A percentile compares a stretch with the other conserved stretches of the same genome.
These are phyloP conservation scores for Calophaca sinica DNA, from an alignment of 306 rosid species.

Conservation along the genomic window DNA sequence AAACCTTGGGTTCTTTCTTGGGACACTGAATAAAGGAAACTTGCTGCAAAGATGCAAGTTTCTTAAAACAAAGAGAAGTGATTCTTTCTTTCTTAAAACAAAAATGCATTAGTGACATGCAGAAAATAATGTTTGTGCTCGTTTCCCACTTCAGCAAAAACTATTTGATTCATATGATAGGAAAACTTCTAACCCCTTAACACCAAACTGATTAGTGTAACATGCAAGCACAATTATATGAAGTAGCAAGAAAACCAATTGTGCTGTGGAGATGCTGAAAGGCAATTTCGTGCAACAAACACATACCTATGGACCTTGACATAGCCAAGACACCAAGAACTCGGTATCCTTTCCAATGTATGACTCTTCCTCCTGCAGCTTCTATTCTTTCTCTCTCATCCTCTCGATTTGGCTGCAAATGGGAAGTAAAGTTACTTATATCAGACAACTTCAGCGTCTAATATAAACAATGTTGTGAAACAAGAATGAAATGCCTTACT, in stretches of 20 bases:
- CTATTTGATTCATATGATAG: slow-evolving; percentile 17
- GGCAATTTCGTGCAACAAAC: slow-evolving; percentile 19
- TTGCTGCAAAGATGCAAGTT: too few relatives aligned
- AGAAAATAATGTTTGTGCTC: neutral
- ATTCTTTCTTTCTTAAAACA: neutral
- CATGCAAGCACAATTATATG: slow-evolving; percentile 7
- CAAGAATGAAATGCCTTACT: slow-evolving; percentile 54
- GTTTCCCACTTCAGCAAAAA: slow-evolving; percentile 1
- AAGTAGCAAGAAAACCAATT: slow-evolving; percentile 33
- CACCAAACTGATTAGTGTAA: neutral
- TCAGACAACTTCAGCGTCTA: slow-evolving; percentile 30
- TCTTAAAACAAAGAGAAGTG: neutral
- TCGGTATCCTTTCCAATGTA: slow-evolving; percentile 81
- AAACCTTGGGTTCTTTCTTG: neutral
- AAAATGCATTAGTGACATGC: neutral
- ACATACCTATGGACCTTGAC: slow-evolving; percentile 89
- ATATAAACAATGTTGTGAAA: slow-evolving; percentile 25
- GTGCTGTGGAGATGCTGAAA: neutral
- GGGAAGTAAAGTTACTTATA: slow-evolving; percentile 19
- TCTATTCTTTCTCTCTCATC: slow-evolving; percentile 80
- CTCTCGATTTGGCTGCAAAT: slow-evolving; percentile 77
- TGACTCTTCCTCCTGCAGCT: slow-evolving; percentile 88
- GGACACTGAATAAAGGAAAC: neutral
- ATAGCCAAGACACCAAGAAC: slow-evolving; percentile 87
- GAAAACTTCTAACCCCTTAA: neutral